Percentiles rank a stretch among this genome's conserved stretches.
Conservation (phyloP, 371 early-diverging fungal genomes). For the Mucor irregularis region DNA sequence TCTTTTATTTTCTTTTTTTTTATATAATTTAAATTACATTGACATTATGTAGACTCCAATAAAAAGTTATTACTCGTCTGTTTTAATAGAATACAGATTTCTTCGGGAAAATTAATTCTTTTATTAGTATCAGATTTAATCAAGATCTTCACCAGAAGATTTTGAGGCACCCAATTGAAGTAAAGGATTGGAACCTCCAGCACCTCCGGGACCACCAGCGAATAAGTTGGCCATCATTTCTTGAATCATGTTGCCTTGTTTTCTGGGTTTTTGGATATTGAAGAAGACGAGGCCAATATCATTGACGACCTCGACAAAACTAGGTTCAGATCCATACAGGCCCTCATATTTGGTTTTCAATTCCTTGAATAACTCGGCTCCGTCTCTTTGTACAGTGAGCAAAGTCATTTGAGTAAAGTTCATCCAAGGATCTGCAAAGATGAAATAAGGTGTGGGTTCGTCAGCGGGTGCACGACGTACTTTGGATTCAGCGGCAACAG, state of each 20-base stretch:
- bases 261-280: slow-evolving; percentile 63
- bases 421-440: slow-evolving; percentile 62
- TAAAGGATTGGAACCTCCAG: not conserved
- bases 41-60: too few relatives aligned
- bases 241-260: slow-evolving; percentile 68
- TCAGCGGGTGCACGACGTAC: slow-evolving; percentile 43
- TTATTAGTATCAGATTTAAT: too few relatives aligned
- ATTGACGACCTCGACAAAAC: slow-evolving; percentile 57
- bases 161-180: slow-evolving; percentile 13
- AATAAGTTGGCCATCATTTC: slow-evolving; percentile 78
- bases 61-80: too few relatives aligned
- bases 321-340: slow-evolving; percentile 34
- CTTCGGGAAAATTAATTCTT: too few relatives aligned
- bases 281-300: slow-evolving; percentile 70
- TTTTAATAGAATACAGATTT: too few relatives aligned
- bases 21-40: too few relatives aligned
- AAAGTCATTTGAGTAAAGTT: slow-evolving; percentile 74
- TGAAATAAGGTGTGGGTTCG: slow-evolving; percentile 34
- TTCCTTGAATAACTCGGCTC: slow-evolving; percentile 58
- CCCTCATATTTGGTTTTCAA: slow-evolving; percentile 57
- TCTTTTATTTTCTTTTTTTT: too few relatives aligned
- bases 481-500: slow-evolving; percentile 30
- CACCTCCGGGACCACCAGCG: slow-evolving; percentile 29
- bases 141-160: slow-evolving; percentile 9
- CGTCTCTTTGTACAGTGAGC: slow-evolving; percentile 69